phyloP scores from a whole-genome alignment of 768 basidiomycete genomes.

The Boletus edulis region DNA sequence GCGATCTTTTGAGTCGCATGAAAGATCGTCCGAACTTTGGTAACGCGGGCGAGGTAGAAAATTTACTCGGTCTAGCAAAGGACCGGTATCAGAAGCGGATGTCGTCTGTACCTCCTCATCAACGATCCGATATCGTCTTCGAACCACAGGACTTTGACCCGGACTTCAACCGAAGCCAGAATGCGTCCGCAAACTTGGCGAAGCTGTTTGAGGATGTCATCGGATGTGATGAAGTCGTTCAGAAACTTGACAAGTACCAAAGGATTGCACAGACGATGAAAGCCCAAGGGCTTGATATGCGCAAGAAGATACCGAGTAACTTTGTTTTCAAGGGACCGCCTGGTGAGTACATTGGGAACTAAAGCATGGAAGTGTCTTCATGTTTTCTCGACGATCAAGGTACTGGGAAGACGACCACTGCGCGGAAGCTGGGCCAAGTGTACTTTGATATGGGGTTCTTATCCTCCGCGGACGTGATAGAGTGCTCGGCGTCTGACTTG shows the following conservation, averaged over 20 bases:
- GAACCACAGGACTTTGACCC: constrained; percentile 59
- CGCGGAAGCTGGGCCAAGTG: constrained; percentile 60
- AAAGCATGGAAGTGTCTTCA: neutral
- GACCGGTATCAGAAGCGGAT: constrained; percentile 42
- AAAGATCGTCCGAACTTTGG: constrained; percentile 58
- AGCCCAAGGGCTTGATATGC: constrained; percentile 39
- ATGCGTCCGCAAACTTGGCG: constrained; percentile 48
- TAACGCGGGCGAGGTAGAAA: constrained; percentile 65
- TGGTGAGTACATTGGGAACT: constrained; percentile 35
- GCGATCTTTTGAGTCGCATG: constrained; percentile 39
- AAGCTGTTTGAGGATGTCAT: constrained; percentile 63
- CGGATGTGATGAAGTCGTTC: constrained; percentile 54
- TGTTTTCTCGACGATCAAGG: constrained; percentile 33
- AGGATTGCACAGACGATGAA: constrained; percentile 44
- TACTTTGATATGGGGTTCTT: constrained; percentile 64
- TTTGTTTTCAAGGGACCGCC: constrained; percentile 76
- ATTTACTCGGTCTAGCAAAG: constrained; percentile 53
- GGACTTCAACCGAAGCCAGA: constrained; percentile 48
- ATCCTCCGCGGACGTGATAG: constrained; percentile 49
- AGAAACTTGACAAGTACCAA: constrained; percentile 52
- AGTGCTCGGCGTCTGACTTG: constrained; percentile 69
- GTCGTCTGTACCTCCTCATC: constrained; percentile 18
- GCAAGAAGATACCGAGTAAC: constrained; percentile 55
- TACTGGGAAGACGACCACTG: constrained; percentile 63
- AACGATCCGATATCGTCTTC: constrained; percentile 30